Evolutionary conservation across 306 rosid genomes (phyloP).

Genomic region (Fagus crenata): DNA sequence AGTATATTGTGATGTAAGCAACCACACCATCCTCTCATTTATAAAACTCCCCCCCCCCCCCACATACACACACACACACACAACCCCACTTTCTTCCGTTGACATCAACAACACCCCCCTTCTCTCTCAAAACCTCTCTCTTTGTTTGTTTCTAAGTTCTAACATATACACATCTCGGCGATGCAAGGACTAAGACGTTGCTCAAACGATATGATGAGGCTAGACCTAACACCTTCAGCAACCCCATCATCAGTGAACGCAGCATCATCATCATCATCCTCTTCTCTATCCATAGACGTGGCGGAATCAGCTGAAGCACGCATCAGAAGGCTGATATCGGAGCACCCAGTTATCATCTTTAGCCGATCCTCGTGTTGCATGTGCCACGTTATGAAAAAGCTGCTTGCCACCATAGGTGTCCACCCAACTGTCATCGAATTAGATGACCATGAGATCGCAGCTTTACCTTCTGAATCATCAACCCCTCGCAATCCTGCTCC

Average conservation of each 20-base stretch:
- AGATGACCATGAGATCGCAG: constrained; percentile 84
- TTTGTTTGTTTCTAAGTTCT: no score
- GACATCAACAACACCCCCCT: constrained; percentile 33
- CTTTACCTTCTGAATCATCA: constrained; percentile 39
- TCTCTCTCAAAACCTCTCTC: not conserved
- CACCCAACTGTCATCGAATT: constrained; percentile 95
- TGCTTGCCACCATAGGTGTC: constrained; percentile 82
- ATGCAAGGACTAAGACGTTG: constrained; percentile 78
- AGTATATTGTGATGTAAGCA: constrained; percentile 55
- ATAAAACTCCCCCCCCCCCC: constrained; percentile 23
- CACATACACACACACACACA: not conserved
- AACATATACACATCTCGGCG: not conserved
- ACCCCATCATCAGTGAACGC: constrained; percentile 7
- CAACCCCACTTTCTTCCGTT: constrained; percentile 27
- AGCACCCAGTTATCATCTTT: constrained; percentile 90
- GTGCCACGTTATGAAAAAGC: constrained; percentile 99
- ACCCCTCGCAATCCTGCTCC: constrained; percentile 48
- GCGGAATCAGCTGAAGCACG: constrained; percentile 75
- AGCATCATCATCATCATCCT: constrained; percentile 14
- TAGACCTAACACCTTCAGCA: constrained; percentile 41
- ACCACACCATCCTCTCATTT: constrained; percentile 25
- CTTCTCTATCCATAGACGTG: constrained; percentile 76
- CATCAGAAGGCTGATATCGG: constrained; percentile 89
- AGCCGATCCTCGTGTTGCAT: constrained; percentile 88
- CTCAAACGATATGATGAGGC: constrained; percentile 68